These are phyloP conservation scores for Bombardia bombarda DNA, from an alignment of 495 filamentous ascomycete genomes.

Conservation along the genomic window DNA sequence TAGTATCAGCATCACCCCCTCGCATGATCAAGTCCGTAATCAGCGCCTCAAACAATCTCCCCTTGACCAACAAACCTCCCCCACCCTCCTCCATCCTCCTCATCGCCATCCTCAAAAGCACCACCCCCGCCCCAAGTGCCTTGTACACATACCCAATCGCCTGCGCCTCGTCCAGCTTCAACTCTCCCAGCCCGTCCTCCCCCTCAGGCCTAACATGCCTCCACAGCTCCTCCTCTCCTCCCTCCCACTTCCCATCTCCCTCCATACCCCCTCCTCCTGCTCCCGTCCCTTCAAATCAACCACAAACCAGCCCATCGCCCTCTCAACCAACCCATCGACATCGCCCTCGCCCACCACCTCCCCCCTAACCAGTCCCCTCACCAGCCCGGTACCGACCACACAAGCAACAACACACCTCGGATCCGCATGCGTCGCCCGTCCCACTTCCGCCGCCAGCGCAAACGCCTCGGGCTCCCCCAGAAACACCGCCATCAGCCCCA, in stretches of 20 bases:
- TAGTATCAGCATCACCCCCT: slow-evolving; percentile 44
- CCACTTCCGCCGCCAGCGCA: slow-evolving; percentile 17
- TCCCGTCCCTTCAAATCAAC: too few relatives aligned
- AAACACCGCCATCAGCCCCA: slow-evolving; percentile 33
- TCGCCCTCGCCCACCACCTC: slow-evolving; percentile 29
- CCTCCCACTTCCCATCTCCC: slow-evolving; percentile 1
- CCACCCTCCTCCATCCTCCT: slow-evolving; percentile 5
- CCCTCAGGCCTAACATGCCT: slow-evolving; percentile 14
- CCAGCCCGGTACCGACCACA: slow-evolving; percentile 31
- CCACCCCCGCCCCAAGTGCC: slow-evolving; percentile 32
- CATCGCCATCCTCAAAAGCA: slow-evolving; percentile 30
- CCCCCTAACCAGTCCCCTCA: slow-evolving; percentile 32
- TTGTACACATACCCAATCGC: slow-evolving; percentile 46
- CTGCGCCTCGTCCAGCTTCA: slow-evolving; percentile 30
- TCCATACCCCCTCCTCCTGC: too few relatives aligned
- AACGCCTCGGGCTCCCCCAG: slow-evolving; percentile 25
- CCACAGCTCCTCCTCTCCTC: slow-evolving; percentile 24
- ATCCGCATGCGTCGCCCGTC: slow-evolving; percentile 36
- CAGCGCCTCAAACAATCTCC: slow-evolving; percentile 29
- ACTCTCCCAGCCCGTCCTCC: slow-evolving; percentile 18
- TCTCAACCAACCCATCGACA: slow-evolving; percentile 21
- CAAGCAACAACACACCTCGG: slow-evolving; percentile 38
- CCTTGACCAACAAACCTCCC: slow-evolving; percentile 3
- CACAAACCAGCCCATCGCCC: slow-evolving; percentile 16
- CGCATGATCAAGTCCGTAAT: slow-evolving; percentile 38